Evolutionary conservation across 495 filamentous ascomycete genomes (phyloP).

Genomic region (Aspergillus haitiensis): DNA sequence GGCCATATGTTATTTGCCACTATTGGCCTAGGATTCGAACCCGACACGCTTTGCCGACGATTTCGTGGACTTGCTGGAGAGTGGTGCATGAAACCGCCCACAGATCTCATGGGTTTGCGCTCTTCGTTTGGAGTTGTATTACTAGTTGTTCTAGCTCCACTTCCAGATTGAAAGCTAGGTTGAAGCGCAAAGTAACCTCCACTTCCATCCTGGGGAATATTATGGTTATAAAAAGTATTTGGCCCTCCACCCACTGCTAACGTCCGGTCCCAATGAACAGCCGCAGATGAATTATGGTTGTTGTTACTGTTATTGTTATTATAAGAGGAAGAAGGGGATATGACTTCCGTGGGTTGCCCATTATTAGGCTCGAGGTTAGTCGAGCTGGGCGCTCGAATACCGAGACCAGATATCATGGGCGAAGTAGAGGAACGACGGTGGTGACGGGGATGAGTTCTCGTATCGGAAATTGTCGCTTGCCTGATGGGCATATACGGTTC

Average conservation of each 20-base stretch:
- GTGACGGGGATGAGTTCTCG: conserved; percentile 18
- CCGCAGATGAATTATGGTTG: not conserved
- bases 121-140: conserved; percentile 32
- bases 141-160: conserved; percentile 26
- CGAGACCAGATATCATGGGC: conserved; percentile 26
- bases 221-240: not conserved
- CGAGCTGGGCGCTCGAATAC: conserved; percentile 10
- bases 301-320: not conserved
- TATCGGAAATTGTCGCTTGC: not conserved
- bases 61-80: conserved; percentile 33
- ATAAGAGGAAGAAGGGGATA: too few species aligned
- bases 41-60: conserved; percentile 35
- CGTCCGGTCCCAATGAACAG: not conserved
- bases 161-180: conserved; percentile 21
- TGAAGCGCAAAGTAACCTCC: conserved; percentile 32
- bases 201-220: conserved; percentile 8
- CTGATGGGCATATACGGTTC: conserved; percentile 6
- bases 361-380: conserved; percentile 22
- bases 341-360: not conserved
- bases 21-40: conserved; percentile 25
- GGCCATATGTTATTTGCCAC: not conserved
- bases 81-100: conserved; percentile 29
- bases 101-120: conserved; percentile 20
- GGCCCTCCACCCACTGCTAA: not conserved
- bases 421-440: conserved; percentile 43